These are phyloP conservation scores for Clarireedia homoeocarpa DNA, from an alignment of 2,329 filamentous ascomycete genomes.

Conservation along the genomic window DNA sequence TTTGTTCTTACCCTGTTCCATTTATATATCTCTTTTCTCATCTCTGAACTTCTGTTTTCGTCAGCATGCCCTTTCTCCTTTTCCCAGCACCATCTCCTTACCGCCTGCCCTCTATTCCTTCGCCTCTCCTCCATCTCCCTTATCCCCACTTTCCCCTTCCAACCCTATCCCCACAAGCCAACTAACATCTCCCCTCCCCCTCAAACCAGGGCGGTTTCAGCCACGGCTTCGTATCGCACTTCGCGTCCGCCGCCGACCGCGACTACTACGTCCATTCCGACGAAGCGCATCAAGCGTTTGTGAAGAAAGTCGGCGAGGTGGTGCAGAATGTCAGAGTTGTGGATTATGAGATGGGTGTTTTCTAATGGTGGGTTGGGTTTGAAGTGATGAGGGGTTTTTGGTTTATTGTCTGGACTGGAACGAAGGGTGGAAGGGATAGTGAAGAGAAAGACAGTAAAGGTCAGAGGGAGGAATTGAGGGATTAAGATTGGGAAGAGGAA, in stretches of 20 bases:
- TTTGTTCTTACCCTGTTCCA: too few species aligned
- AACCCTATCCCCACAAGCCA: too few species aligned
- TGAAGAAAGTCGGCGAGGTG: conserved; percentile 39
- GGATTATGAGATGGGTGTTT: conserved; percentile 49
- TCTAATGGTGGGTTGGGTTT: conserved; percentile 27
- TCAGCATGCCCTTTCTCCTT: too few species aligned
- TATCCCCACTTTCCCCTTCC: background rate
- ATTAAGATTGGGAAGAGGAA: background rate
- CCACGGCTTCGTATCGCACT: conserved; percentile 63
- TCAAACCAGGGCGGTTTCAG: conserved; percentile 49
- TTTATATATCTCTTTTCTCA: too few species aligned
- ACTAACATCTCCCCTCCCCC: background rate
- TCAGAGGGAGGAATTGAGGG: background rate
- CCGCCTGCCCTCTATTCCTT: background rate
- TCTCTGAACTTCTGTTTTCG: too few species aligned
- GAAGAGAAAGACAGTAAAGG: background rate
- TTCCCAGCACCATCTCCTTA: too few species aligned
- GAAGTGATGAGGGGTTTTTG: too few species aligned
- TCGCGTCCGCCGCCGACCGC: conserved; percentile 53
- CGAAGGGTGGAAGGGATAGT: background rate
- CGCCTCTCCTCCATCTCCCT: background rate
- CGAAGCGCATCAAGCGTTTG: conserved; percentile 53
- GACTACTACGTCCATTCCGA: conserved; percentile 62
- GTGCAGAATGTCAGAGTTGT: conserved; percentile 49
- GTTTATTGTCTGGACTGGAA: background rate